phyloP scores from a whole-genome alignment of 768 basidiomycete species.

The Phanerodontia chrysosporium region DNA sequence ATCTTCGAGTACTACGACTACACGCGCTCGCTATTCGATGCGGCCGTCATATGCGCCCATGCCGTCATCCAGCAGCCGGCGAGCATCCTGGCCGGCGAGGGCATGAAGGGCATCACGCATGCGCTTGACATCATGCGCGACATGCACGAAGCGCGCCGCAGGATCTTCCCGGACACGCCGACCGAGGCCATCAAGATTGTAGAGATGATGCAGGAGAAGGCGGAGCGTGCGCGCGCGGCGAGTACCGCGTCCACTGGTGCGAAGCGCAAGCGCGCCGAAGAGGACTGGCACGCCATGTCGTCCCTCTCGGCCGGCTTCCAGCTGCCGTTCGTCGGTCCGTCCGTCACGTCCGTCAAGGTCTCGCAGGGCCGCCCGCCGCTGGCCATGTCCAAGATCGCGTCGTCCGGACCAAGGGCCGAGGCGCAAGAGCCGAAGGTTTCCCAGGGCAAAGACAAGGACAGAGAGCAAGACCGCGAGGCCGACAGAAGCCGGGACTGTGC shows the following conservation, averaged over 20 bases:
- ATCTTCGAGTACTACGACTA: conserved; percentile 57
- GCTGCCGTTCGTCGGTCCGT: conserved; percentile 38
- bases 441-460: conserved; percentile 4
- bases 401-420: conserved; percentile 1
- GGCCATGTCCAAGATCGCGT: conserved; percentile 2
- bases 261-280: conserved; percentile 43
- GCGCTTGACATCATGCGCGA: conserved; percentile 43
- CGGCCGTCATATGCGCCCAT: conserved; percentile 61
- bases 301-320: conserved; percentile 30
- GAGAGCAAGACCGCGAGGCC: no score
- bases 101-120: conserved; percentile 40
- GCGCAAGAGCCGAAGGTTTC: conserved; percentile 9
- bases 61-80: conserved; percentile 51
- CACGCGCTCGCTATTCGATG: conserved; percentile 59
- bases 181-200: conserved; percentile 37
- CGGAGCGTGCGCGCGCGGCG: conserved; percentile 30
- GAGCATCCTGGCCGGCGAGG: conserved; percentile 43
- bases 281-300: conserved; percentile 28
- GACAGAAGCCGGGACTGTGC: no score
- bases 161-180: conserved; percentile 28
- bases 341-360: conserved; percentile 26
- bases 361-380: conserved; percentile 16
- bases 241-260: conserved; percentile 22
- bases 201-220: conserved; percentile 36
- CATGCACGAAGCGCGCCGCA: conserved; percentile 17